Conservation (phyloP, 1,284 basidiomycete species). For the Pseudozyma thailandica region DNA sequence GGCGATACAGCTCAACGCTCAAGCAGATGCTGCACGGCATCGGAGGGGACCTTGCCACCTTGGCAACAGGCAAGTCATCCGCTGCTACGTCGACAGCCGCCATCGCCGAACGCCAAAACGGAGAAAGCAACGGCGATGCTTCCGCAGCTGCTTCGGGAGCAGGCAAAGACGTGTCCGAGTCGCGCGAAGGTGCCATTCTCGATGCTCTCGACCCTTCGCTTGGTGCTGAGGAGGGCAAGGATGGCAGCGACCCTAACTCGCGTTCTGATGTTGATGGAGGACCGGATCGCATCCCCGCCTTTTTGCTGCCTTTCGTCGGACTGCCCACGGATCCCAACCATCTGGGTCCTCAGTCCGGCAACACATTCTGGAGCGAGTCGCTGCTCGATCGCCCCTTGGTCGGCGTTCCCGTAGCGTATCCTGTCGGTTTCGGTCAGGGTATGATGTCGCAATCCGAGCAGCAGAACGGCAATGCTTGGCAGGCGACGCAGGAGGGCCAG, state of each 20-base stretch:
- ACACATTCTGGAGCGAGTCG: constrained; percentile 43
- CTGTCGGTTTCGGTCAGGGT: constrained; percentile 38
- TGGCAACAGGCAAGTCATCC: constrained; percentile 24
- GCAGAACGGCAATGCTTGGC: constrained; percentile 34
- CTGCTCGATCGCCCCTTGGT: constrained; percentile 47
- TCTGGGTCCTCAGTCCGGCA: constrained; percentile 40
- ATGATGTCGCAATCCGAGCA: constrained; percentile 14
- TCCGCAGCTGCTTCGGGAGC: constrained; percentile 3
- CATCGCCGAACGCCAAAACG: constrained; percentile 15
- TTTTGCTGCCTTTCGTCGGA: constrained; percentile 49
- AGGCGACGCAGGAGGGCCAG: constrained; percentile 12
- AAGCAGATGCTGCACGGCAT: constrained; percentile 50
- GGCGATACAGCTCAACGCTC: constrained; percentile 53
- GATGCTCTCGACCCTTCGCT: constrained; percentile 38
- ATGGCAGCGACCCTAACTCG: constrained; percentile 10
- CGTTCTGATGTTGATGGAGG: constrained; percentile 33
- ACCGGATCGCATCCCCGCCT: constrained; percentile 35
- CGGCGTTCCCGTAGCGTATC: constrained; percentile 47
- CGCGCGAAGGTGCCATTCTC: constrained; percentile 17
- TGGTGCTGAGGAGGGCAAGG: constrained; percentile 12
- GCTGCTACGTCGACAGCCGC: constrained; percentile 10
- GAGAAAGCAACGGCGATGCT: constrained; percentile 3
- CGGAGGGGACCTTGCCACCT: constrained; percentile 29
- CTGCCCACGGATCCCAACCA: constrained; percentile 42
- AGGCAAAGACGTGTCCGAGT: constrained; percentile 5